phyloP scores from a whole-genome alignment of 2,329 filamentous ascomycete genomes.

The Nakataea oryzae region DNA sequence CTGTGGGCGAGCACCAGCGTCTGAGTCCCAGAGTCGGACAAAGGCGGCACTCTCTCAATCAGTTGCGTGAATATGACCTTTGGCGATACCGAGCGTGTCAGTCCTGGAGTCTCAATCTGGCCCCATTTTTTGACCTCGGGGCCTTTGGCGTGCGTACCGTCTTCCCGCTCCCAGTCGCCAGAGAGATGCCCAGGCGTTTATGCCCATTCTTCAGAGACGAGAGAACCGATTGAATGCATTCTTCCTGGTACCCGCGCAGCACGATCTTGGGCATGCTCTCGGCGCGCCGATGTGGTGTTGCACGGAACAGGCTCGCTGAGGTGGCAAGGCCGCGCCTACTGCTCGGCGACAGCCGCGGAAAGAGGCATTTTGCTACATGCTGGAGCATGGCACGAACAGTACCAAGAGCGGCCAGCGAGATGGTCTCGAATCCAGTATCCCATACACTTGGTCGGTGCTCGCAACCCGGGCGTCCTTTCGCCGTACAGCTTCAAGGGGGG shows the following conservation, averaged over 20 bases:
- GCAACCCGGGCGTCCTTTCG: not conserved
- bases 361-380: not conserved
- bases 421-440: too few species aligned
- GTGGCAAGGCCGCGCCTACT: not conserved
- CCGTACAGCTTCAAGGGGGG: not conserved
- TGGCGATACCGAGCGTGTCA: not conserved
- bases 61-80: conserved; percentile 94
- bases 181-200: conserved; percentile 70
- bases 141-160: conserved; percentile 36
- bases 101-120: not conserved
- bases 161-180: conserved; percentile 84
- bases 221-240: conserved; percentile 78
- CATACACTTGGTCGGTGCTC: too few species aligned
- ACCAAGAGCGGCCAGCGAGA: not conserved
- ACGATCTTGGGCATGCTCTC: conserved; percentile 26
- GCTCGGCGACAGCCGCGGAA: conserved; percentile 4
- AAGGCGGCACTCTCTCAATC: conserved; percentile 62
- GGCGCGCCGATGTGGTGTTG: not conserved
- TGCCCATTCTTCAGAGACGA: conserved; percentile 58
- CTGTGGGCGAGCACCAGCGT: conserved; percentile 90
- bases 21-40: conserved; percentile 49
- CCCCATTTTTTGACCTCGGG: not conserved
- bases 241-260: conserved; percentile 79
- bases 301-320: not conserved
- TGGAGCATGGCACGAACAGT: not conserved